Base-by-base conservation (phyloP, 352 stramenopile genomes). In the Blastocystis sp. region DNA sequence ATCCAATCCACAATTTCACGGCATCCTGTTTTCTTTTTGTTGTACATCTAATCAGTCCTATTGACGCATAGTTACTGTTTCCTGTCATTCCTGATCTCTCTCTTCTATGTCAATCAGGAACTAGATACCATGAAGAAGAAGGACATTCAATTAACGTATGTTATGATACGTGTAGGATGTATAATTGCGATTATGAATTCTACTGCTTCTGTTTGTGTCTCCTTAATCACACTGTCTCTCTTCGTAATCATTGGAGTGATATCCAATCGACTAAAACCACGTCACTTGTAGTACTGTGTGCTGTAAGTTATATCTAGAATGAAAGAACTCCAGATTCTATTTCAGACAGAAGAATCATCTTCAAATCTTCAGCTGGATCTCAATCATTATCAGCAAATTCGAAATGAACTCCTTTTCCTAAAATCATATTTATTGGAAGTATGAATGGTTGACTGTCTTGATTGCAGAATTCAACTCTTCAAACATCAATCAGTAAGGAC, bases 191-290 rank as follows among this genome's bases (percentile, higher is more conserved):
- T 83, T 35, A 43, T 83, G 27, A 37, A 66, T 66, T 61, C 42
- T 42, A 83, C 71, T 27, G n/a, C 49, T 7, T 83, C 71, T 11
- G 51, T 83, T 42, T 19, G 42, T 24, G 71, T 83, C 6, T 83
- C 71, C 14, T 14, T 83, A 11, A 32, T 57, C 24, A 14, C 51
- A 11, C 6, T 49, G 16, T n/a, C 49, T 14, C 0, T 83, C 5
- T 16, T 83, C 11, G 1, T 43, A 6, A 1, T 66, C 16, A 21
- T 83, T 32, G 71, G 42, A 35, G n/a, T 83, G 21, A 7, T 66
- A 21, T 52, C 71, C 0, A 32, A 59, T 51, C 57, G 24, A 19
- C 9, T 83, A 2, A 57, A 66, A 9, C 39, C 14, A 35, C 12
- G 27, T 6, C 71, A 83, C 27, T 16, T 66, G 49, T 83, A 35